These are phyloP conservation scores for Primulina huaijiensis DNA, from an alignment of 257 asterid genomes.

Conservation along the genomic window DNA sequence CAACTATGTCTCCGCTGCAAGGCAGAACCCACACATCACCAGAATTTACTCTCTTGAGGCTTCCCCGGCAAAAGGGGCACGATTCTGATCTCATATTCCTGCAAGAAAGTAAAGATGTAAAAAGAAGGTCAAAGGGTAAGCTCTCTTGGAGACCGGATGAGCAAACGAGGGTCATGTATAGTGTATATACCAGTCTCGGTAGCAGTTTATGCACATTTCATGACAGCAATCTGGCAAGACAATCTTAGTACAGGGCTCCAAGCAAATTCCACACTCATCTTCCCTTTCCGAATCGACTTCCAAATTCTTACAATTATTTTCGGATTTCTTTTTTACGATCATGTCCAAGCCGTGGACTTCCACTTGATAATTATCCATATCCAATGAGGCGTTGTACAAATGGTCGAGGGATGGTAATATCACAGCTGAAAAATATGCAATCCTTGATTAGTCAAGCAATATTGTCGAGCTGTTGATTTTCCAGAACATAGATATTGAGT, in stretches of 20 bases:
- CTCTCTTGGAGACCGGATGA: not conserved
- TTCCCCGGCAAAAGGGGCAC: conserved; percentile 69
- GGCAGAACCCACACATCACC: conserved; percentile 63
- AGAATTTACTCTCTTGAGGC: conserved; percentile 54
- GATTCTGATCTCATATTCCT: conserved; percentile 62
- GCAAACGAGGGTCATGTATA: not conserved
- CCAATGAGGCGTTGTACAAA: conserved; percentile 34
- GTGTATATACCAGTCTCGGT: conserved; percentile 49
- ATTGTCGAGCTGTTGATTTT: not conserved
- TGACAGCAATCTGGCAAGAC: conserved; percentile 72
- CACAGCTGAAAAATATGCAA: conserved; percentile 39
- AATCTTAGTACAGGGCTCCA: conserved; percentile 64
- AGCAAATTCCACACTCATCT: conserved; percentile 77
- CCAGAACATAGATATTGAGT: not conserved
- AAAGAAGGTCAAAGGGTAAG: conserved; percentile 5
- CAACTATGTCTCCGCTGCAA: conserved; percentile 44
- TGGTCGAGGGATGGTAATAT: conserved; percentile 53
- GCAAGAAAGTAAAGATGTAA: conserved; percentile 1
- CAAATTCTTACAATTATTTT: conserved; percentile 23
- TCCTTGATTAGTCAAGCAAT: not conserved
- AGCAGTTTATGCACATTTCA: conserved; percentile 75
- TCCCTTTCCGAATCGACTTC: conserved; percentile 48
- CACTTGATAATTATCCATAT: conserved; percentile 17
- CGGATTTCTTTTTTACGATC: conserved; percentile 25
- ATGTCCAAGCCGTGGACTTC: conserved; percentile 27